Conservation (phyloP, 306 rosid species). For the Fragaria vesca region DNA sequence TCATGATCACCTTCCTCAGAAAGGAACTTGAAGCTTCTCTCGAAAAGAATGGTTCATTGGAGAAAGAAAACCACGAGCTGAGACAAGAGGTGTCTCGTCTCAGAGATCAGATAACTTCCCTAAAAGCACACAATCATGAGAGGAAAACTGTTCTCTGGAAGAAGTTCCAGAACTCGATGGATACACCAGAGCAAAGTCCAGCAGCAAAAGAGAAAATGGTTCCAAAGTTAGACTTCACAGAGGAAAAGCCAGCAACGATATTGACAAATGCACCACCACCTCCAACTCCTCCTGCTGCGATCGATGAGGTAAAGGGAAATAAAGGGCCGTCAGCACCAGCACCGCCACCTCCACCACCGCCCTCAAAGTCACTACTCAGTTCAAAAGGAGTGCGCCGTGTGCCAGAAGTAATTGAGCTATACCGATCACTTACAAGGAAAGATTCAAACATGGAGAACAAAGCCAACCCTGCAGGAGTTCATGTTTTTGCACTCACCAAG, state of each 20-base stretch:
- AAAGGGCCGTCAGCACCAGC: conserved; percentile 36
- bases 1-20: conserved; percentile 31
- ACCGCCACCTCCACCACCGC: conserved; percentile 87
- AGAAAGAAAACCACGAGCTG: conserved; percentile 74
- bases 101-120: conserved; percentile 55
- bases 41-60: conserved; percentile 48
- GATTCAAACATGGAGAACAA: conserved; percentile 56
- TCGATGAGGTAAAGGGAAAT: conserved; percentile 38
- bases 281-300: conserved; percentile 29
- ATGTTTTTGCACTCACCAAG: conserved; percentile 63
- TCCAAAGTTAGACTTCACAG: conserved; percentile 38
- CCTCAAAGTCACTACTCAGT: conserved; percentile 47
- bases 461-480: conserved; percentile 46
- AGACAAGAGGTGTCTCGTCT: conserved; percentile 62
- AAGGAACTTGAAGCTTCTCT: conserved; percentile 56
- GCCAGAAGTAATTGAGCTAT: conserved; percentile 81
- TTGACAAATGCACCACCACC: conserved; percentile 51
- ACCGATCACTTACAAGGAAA: conserved; percentile 76
- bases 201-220: conserved; percentile 32
- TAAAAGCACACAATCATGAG: conserved; percentile 69
- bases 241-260: conserved; percentile 41
- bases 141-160: conserved; percentile 82
- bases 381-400: conserved; percentile 75
- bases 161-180: conserved; percentile 71
- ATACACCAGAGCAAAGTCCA: conserved; percentile 36